Evolutionary conservation across 768 basidiomycete species (phyloP), one percentile per base, ranked within the genome.

Genomic region (Rhodosporidiobolus odoratus): DNA sequence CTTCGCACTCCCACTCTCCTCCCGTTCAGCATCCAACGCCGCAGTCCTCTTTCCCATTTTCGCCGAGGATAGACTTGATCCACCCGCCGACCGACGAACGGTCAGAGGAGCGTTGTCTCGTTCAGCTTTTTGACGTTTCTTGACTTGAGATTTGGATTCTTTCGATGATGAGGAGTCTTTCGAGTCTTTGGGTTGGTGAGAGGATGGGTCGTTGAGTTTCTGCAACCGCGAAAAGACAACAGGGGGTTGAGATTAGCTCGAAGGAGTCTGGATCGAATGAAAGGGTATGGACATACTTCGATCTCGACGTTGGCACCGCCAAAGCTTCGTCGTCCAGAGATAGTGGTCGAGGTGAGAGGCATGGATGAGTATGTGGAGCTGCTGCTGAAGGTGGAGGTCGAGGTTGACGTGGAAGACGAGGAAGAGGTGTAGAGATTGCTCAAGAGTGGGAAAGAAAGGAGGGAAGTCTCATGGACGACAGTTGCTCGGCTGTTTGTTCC

Each of bases 291-390:
- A 32, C 60, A 32, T 32, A 65, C 71, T 50, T 73, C 72, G n/a
- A 73, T 73, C 57, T 73, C 72, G 43, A 69, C 30, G 52, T 73
- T 69, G 9, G 72, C 72, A 17, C 72, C 72, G 2, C 64, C 64
- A 23, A 66, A 73, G 27, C 60, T 62, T 10, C 68, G 30, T 15
- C 72, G 56, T 6, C 72, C 72, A 13, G 72, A 69, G 57, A 73
- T 54, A 15, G 62, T 50, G 3, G 61, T 53, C 2, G 72, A 62
- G 1, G 72, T 73, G 34, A 69, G 61, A 30, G 72, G 72, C 72
- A 73, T 73, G 37, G 68, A 69, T 9, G 65, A 62, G 68, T 69
- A 73, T 4, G 65, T 41, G 3, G 30, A 13, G 13, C 32, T 23
- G 27, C 43, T 57, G 13, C 50, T 40, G 17, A 34, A 47, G 23